phyloP scores from a whole-genome alignment of 352 stramenopile genomes.

The Globisporangium perplexum region DNA sequence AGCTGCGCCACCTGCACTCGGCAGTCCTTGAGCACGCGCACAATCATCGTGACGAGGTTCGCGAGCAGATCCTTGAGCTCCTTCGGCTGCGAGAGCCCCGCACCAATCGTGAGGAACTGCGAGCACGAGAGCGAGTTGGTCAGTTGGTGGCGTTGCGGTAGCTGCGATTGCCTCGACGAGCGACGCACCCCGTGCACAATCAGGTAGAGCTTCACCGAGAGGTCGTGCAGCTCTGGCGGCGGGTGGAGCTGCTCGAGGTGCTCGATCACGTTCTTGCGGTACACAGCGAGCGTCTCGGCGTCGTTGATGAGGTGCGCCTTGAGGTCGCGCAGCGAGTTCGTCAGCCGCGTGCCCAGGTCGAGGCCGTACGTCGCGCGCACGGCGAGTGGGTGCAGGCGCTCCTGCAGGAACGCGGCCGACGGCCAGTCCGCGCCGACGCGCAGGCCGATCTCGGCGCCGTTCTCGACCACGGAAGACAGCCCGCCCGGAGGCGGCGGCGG shows the following conservation, averaged over 20 bases:
- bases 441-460: constrained; percentile 42
- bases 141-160: too few relatives aligned
- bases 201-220: constrained; percentile 53
- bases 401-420: constrained; percentile 39
- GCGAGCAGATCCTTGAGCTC: constrained; percentile 66
- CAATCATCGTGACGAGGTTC: constrained; percentile 53
- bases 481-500: background rate
- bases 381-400: constrained; percentile 41
- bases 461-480: constrained; percentile 29
- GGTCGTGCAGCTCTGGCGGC: constrained; percentile 16
- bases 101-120: constrained; percentile 62
- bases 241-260: constrained; percentile 19
- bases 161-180: background rate
- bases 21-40: constrained; percentile 59
- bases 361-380: constrained; percentile 53
- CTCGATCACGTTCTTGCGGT: constrained; percentile 36
- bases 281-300: constrained; percentile 45
- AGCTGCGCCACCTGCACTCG: constrained; percentile 29
- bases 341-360: constrained; percentile 55
- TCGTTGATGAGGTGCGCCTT: constrained; percentile 79
- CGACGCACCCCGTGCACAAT: constrained; percentile 44
- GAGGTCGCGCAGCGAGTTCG: constrained; percentile 61
- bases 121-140: background rate
- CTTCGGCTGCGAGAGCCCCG: constrained; percentile 67
- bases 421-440: constrained; percentile 37